These are phyloP conservation scores for Mortierella sp. DNA, from an alignment of 371 early-diverging fungal genomes.

Conservation along the genomic window DNA sequence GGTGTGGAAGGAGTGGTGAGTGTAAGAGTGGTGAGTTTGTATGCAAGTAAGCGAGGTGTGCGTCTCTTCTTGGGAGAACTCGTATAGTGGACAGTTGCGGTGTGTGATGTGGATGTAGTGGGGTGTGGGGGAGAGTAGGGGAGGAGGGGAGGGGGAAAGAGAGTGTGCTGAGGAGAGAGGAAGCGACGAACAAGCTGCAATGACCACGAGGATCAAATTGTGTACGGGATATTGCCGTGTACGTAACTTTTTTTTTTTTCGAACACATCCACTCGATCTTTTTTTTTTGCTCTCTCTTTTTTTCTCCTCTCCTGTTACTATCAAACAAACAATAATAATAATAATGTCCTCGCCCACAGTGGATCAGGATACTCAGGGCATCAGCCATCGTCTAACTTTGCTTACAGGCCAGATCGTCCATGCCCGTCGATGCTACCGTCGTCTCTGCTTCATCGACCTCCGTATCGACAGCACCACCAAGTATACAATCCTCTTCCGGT, in stretches of 20 bases:
- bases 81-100: background rate
- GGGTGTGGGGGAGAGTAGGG: background rate
- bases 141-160: background rate
- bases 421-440: slow-evolving; percentile 57
- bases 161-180: slow-evolving; percentile 1
- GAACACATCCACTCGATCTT: no score
- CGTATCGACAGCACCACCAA: slow-evolving; percentile 49
- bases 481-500: slow-evolving; percentile 60
- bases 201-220: no score
- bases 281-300: no score
- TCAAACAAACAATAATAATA: no score
- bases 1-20: background rate
- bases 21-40: background rate
- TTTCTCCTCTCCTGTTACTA: no score
- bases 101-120: background rate
- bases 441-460: slow-evolving; percentile 65
- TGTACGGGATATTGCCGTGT: no score
- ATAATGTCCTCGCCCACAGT: no score
- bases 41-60: background rate
- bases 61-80: background rate
- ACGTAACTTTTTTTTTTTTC: no score
- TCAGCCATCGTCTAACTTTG: no score
- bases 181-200: background rate
- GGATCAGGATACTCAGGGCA: no score
- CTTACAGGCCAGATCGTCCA: slow-evolving; percentile 59